Evolutionary conservation across 495 filamentous ascomycete genomes (phyloP), one percentile per base, ranked within the genome.

Genomic region (Penicillium desertorum): DNA sequence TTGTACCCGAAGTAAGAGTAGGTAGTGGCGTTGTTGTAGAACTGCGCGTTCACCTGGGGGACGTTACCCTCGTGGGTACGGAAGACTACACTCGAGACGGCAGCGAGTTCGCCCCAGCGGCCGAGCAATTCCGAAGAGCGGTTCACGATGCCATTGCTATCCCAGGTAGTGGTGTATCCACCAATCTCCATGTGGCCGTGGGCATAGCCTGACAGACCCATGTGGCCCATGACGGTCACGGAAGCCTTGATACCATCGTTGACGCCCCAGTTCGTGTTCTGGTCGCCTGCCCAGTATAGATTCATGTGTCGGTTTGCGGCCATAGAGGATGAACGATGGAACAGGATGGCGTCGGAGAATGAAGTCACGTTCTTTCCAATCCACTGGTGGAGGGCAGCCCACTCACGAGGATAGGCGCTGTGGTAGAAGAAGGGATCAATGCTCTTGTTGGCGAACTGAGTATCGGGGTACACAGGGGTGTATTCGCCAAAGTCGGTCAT

Each of bases 401-500:
- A 64, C 45, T 67, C 59, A 6, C 62, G 62, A 8, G 64, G 64
- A 20, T 64, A 67, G 32, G 64, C 39, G 45, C 62, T 67, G 48
- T 67, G 62, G 32, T 67, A 67, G 44, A 64, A 53, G 20, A 56
- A 37, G 0, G 64, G 54, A 17, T 67, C 47, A 14, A 67, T 43
- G 37, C 62, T 67, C 47, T 57, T 61, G 48, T 67, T 67, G 36
- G 49, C 42, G 12, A 67, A 64, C n/a, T 47, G 56, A 10, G 64
- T 64, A 32, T 67, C 62, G 0, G 53, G 8, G 16, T 30, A 45
- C 2, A 62, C 52, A 4, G 64, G 64, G 8, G 64, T 67, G 44
- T 67, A 67, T 51, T 67, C 64, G 39, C 64, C 64, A 37, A 67
- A 64, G 22, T 64, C 64, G 10, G 62, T 57, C 64, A 67, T 67